Evolutionary conservation across 352 stramenopile genomes (phyloP).

Genomic region (Chrysophaeum taylorii): DNA sequence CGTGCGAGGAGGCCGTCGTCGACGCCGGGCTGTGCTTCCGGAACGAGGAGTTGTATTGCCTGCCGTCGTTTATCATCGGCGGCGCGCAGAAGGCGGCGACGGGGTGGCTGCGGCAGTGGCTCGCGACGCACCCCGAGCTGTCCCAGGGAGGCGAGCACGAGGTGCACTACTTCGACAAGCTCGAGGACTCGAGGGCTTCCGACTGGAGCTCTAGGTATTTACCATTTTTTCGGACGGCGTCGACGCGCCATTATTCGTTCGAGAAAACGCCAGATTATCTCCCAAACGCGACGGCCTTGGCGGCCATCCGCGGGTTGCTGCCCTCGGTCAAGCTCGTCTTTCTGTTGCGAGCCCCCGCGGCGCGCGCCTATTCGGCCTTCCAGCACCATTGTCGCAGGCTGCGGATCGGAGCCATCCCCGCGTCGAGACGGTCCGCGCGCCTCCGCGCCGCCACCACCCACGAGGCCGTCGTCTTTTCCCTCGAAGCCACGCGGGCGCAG

Average conservation of each 20-base stretch:
- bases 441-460: background rate
- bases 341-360: background rate
- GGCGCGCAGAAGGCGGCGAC: constrained; percentile 12
- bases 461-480: too few species aligned
- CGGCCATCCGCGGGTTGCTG: background rate
- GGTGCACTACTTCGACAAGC: constrained; percentile 13
- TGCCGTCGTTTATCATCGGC: constrained; percentile 11
- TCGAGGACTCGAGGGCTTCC: background rate
- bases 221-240: background rate
- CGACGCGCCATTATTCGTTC: background rate
- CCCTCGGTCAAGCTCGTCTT: background rate
- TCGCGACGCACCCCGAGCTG: background rate
- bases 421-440: background rate
- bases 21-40: constrained; percentile 2
- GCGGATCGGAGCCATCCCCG: background rate
- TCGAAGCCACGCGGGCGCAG: background rate
- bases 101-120: constrained; percentile 9
- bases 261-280: constrained; percentile 14
- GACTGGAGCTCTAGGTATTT: background rate
- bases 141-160: background rate
- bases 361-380: background rate
- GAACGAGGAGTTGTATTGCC: background rate
- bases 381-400: constrained; percentile 7
- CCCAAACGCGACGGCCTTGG: constrained; percentile 9
- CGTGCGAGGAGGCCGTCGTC: background rate